Evolutionary conservation across 1,284 basidiomycete species (phyloP).

Genomic region (Rhodotorula sp.): DNA sequence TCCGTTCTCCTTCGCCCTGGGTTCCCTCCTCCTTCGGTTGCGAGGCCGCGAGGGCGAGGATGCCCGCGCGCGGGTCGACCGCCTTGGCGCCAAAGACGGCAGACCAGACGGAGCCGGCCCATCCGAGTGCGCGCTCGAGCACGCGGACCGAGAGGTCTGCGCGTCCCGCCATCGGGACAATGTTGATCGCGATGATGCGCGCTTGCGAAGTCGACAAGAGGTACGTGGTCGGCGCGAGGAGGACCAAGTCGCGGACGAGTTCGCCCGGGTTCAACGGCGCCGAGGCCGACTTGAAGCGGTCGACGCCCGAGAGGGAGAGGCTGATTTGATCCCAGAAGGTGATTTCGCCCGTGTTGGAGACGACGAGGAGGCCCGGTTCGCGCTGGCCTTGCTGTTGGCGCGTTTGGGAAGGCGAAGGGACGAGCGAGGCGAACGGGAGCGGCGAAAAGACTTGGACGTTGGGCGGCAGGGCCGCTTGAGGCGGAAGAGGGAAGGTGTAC

Average conservation of each 20-base stretch:
- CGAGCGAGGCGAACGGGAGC: slow-evolving; percentile 41
- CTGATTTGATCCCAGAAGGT: slow-evolving; percentile 52
- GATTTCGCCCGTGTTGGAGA: slow-evolving; percentile 49
- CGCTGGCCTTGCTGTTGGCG: slow-evolving; percentile 41
- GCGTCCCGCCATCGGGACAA: slow-evolving; percentile 47
- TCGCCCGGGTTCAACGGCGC: slow-evolving; percentile 47
- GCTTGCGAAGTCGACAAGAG: slow-evolving; percentile 49
- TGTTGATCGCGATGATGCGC: slow-evolving; percentile 47
- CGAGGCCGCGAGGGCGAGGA: slow-evolving; percentile 34
- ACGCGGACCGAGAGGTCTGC: slow-evolving; percentile 42
- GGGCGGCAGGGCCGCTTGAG: slow-evolving; percentile 48
- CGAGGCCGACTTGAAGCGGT: slow-evolving; percentile 40
- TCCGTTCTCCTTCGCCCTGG: slow-evolving; percentile 12
- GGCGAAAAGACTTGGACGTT: slow-evolving; percentile 45
- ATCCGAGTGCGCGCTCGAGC: slow-evolving; percentile 47
- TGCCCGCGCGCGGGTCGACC: slow-evolving; percentile 38
- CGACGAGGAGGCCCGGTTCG: slow-evolving; percentile 52
- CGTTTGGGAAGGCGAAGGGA: slow-evolving; percentile 41
- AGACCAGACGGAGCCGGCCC: slow-evolving; percentile 34
- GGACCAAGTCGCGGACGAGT: slow-evolving; percentile 47
- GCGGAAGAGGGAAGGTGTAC: slow-evolving; percentile 45
- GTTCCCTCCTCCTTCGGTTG: neutral
- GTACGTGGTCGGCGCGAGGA: slow-evolving; percentile 37
- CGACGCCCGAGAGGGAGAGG: slow-evolving; percentile 48
- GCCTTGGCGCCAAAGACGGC: slow-evolving; percentile 39